Evolutionary conservation across 768 basidiomycete genomes (phyloP), one percentile per base, ranked within the genome.

Genomic region (Mycena chlorophos): DNA sequence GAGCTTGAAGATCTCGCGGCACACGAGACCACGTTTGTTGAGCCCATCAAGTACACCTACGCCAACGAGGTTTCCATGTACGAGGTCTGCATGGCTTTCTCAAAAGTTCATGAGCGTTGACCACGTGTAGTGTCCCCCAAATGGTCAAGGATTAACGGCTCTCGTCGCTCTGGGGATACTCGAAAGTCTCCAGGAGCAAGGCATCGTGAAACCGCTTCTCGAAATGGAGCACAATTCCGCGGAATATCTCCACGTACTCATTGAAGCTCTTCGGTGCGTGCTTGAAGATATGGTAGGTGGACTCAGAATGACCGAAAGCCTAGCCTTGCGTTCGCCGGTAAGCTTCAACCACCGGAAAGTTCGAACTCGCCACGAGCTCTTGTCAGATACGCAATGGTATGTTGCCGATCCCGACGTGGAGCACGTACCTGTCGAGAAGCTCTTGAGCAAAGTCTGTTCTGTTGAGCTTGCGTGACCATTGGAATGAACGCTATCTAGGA

Each of bases 91-190:
- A 6, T 13, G 16, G 3, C 26, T n/a, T 14, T 40, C 31, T 10
- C 45, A 50, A 40, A 27, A 25, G 12, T 28, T 19, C 42, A 23
- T 45, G 8, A 12, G 34, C 50, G 8, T 37, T 27, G 20, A 13
- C 49, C 57, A 19, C 51, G 62, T 34, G 31, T 37, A 93, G 92
- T 96, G 94, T 64, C 96, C 95, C 6, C 96, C 96, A 0, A 98
- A 97, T 68, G 94, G 96, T 8, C 95, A 98, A 82, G 86, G 87
- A n/a, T 82, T 99, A 38, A 96, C 95, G 4, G 92, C 97, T 0
- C 79, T 98, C 6, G 74, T 99, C 27, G 93, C 95, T 13, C 81
- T 98, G 20, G 97, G 97, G 2, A 92, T 99, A 56, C 75, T 99
- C 47, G 96, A 98, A 63, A 84, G 79, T 25, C 79, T 98, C 16